Evolutionary conservation across 768 basidiomycete species (phyloP), one percentile per base, ranked within the genome.

Genomic region (Amylocystis lapponica): DNA sequence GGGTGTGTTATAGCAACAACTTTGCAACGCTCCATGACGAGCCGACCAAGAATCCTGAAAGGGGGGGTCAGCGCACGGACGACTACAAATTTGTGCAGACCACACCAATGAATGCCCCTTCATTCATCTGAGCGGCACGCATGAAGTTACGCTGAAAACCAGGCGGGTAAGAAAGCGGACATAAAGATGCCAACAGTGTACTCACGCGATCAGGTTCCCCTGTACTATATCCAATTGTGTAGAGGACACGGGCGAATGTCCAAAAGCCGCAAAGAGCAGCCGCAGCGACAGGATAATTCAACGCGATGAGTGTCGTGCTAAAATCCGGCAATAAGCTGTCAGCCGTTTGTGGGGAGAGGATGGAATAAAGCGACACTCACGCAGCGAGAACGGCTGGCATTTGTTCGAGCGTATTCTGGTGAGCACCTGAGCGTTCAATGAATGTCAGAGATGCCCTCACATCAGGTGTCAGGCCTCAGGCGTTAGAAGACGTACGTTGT

Each of bases 381-480:
- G 37, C 38, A 25, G 51, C 9, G 40, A 66, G 31, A 27, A 63
- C 23, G n/a, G n/a, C n/a, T n/a, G n/a, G n/a, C n/a, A n/a, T n/a
- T n/a, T n/a, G n/a, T n/a, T 75, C 73, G 29, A 75, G 60, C 0
- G 74, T 76, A 51, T 76, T 75, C 48, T 82, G 81, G 59, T 86
- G 84, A 17, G 81, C 79, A 47, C 83, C 82, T 84, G 33, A 13
- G n/a, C n/a, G n/a, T n/a, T n/a, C n/a, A 8, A 0, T 3, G 27
- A 25, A 17, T 13, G 10, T n/a, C n/a, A n/a, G n/a, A 26, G 20
- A n/a, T n/a, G n/a, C 36, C 13, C 20, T 22, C 11, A n/a, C 14
- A 10, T 14, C 13, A n/a, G 29, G 7, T n/a, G 27, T 19, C 3
- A n/a, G 6, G n/a, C 20, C 31, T 27, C 19, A 22, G 14, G 25